phyloP scores from a whole-genome alignment of 1,139 yeast species.

The Pichia norvegensis region DNA sequence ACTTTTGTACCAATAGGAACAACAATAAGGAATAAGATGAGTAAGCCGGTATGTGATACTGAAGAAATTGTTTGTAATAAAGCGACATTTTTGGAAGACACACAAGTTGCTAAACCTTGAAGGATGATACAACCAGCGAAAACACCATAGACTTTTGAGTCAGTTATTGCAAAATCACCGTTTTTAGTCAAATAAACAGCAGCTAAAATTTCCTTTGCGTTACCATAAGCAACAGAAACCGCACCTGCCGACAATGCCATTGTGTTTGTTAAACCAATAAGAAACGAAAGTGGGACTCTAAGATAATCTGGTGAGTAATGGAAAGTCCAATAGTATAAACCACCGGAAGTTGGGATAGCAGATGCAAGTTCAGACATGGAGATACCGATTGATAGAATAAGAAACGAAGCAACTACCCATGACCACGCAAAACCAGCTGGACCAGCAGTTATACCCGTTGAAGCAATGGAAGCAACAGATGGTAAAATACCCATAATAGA shows the following conservation, averaged over 20 bases:
- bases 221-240: constrained; percentile 55
- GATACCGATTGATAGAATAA: constrained; percentile 43
- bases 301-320: constrained; percentile 42
- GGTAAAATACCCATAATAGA: constrained; percentile 49
- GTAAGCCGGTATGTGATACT: constrained; percentile 43
- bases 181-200: constrained; percentile 43
- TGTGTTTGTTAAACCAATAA: constrained; percentile 54
- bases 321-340: constrained; percentile 52
- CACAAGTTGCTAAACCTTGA: constrained; percentile 40
- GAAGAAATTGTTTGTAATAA: constrained; percentile 54
- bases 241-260: constrained; percentile 50
- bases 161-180: constrained; percentile 40
- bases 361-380: constrained; percentile 57
- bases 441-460: constrained; percentile 39
- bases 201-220: constrained; percentile 47
- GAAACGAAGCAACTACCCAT: constrained; percentile 48
- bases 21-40: constrained; percentile 54
- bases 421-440: constrained; percentile 60
- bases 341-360: constrained; percentile 67
- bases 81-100: constrained; percentile 48
- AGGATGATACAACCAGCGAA: constrained; percentile 44
- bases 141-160: constrained; percentile 45
- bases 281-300: constrained; percentile 38
- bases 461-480: constrained; percentile 36
- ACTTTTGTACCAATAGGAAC: constrained; percentile 48